Base-by-base conservation (phyloP, 2,329 filamentous ascomycete genomes). In the Trichophyton rubrum region DNA sequence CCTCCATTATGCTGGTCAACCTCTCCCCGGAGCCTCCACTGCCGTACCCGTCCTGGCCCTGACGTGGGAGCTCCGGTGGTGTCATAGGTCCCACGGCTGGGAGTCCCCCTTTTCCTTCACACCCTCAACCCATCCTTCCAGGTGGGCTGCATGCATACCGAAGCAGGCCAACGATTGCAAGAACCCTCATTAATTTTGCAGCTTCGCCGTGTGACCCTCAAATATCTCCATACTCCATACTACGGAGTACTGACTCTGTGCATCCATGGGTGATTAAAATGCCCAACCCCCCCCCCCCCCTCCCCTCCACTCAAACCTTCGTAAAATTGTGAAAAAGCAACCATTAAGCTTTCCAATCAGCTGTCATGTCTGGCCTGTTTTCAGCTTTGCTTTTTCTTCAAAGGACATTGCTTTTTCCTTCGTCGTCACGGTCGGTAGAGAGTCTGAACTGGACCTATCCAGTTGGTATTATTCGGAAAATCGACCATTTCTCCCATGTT, bases 81-180 rank as follows among this genome's bases (percentile, higher is more conserved):
- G 64, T 80, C 78, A 64, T 80, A 80, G 62, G 75, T 77, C 61
- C 78, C 78, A 64, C 78, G 75, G 62, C 77, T 77, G 76, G 79
- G 78, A 68, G 79, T 68, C 73, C n/a, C 27, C 45, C 5, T 27
- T 27, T 24, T 24, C 4, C 45, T 27, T 51, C 45, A 51, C 45
- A 24, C 22, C 20, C 45, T 24, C 22, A 51, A 22, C 20, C 1
- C 45, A 24, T 51, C 45, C 33, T 38, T 38, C 33, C 11, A 38
- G 33, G 33, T 9, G 11, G 11, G 22, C 45, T 11, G 17, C 45
- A 27, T 51, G 22, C 45, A 24, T 27, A 20, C 45, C 6, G 7
- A 43, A 13, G n/a, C 40, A n/a, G 40, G 40, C 40, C 40, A 17
- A n/a, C 40, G 15, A 43, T 15, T 17, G 11, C 9, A 38, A 9